A percentile compares a stretch with the other conserved stretches of the same genome.
Evolutionary conservation across 2,329 filamentous ascomycete genomes (phyloP).

Genomic region (Colletotrichum agaves): DNA sequence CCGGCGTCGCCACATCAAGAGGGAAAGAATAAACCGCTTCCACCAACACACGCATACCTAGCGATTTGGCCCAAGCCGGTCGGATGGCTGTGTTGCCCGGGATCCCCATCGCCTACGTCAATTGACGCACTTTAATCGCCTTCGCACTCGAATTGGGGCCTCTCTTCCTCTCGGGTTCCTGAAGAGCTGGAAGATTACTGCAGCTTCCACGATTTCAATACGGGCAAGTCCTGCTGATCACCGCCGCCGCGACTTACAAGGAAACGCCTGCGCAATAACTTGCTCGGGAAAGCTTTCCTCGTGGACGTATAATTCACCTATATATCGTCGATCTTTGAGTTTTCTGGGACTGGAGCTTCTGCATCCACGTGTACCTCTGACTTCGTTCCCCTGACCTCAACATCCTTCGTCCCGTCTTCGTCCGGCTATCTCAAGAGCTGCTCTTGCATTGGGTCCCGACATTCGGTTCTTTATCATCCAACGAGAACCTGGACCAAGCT

Average conservation of each 20-base stretch:
- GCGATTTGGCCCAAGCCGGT: conserved; percentile 28
- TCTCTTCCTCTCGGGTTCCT: neutral
- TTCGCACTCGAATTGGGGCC: neutral
- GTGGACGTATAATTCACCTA: conserved; percentile 9
- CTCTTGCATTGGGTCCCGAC: conserved; percentile 28
- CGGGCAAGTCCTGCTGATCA: conserved; percentile 28
- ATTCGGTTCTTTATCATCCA: conserved; percentile 13
- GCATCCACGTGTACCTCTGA: neutral
- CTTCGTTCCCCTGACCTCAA: conserved; percentile 4
- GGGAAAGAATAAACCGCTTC: neutral
- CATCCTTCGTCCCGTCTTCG: conserved; percentile 28
- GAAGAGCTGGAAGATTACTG: neutral
- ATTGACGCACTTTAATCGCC: conserved; percentile 35
- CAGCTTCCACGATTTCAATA: conserved; percentile 28
- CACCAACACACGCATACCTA: neutral
- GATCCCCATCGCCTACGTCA: conserved; percentile 36
- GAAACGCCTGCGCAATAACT: conserved; percentile 19
- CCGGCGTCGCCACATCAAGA: conserved; percentile 33
- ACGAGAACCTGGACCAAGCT: conserved; percentile 12
- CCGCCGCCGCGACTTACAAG: conserved; percentile 23
- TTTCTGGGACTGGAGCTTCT: conserved; percentile 19
- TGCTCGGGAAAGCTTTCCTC: conserved; percentile 22
- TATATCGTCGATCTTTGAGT: conserved; percentile 21
- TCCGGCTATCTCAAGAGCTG: conserved; percentile 7
- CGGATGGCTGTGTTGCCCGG: conserved; percentile 39